Evolutionary conservation across 108 stramenopile genomes (phyloP).

Genomic region (Skeletonema grethae): DNA sequence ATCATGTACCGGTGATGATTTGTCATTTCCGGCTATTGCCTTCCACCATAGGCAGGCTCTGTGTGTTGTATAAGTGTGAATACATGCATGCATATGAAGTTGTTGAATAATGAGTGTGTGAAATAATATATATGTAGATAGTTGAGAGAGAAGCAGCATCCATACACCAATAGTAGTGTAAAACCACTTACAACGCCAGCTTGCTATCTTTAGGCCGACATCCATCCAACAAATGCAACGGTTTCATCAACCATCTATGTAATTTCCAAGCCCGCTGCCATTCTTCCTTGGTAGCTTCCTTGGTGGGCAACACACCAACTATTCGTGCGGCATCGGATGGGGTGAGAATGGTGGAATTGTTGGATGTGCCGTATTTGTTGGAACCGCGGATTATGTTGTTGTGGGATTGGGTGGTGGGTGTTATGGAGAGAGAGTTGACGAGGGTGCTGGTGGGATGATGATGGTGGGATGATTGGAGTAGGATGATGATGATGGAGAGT

Average conservation of each 20-base stretch:
- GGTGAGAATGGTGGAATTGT: conserved; percentile 46
- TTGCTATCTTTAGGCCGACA: conserved; percentile 55
- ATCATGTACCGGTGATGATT: conserved; percentile 59
- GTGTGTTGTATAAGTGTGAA: not conserved
- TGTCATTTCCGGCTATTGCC: conserved; percentile 64
- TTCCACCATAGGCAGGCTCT: conserved; percentile 77
- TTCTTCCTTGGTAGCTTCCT: conserved; percentile 37
- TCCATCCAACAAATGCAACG: conserved; percentile 56
- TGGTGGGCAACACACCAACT: conserved; percentile 47
- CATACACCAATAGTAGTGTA: too few relatives aligned
- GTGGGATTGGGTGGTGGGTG: not conserved
- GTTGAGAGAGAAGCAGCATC: too few relatives aligned
- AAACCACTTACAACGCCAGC: conserved; percentile 40
- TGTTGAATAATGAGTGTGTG: too few relatives aligned
- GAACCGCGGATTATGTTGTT: not conserved
- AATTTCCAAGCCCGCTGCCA: conserved; percentile 70
- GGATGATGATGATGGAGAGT: not conserved
- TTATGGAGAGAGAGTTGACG: not conserved
- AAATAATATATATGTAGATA: too few relatives aligned
- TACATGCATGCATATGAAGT: too few relatives aligned
- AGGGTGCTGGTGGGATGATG: not conserved
- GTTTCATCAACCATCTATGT: conserved; percentile 40
- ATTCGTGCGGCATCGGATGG: conserved; percentile 30
- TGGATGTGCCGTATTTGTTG: conserved; percentile 13
- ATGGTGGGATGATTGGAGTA: not conserved